Evolutionary conservation across 2,329 filamentous ascomycete genomes (phyloP).

Genomic region (Claviceps capensis): DNA sequence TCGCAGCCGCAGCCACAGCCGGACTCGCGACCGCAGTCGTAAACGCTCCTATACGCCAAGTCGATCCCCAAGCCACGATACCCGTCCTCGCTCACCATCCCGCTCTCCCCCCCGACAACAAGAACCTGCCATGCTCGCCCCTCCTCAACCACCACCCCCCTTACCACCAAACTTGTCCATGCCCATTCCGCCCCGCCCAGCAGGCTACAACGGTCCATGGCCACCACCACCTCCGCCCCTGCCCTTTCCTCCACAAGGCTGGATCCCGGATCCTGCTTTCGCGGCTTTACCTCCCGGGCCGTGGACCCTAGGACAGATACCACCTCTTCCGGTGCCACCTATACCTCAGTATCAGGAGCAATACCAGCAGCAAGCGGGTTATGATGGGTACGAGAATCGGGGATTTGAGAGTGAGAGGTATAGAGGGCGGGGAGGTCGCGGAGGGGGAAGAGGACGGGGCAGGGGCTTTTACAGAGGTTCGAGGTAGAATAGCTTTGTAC

Average conservation of each 20-base stretch:
- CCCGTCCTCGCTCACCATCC: slow-evolving; percentile 9
- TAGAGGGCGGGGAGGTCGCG: slow-evolving; percentile 15
- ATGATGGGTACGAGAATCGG: slow-evolving; percentile 11
- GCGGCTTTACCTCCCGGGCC: slow-evolving; percentile 15
- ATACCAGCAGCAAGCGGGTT: not conserved
- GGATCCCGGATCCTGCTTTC: slow-evolving; percentile 16
- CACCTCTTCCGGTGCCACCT: slow-evolving; percentile 8
- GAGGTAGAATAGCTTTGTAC: no score
- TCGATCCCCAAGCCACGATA: slow-evolving; percentile 12
- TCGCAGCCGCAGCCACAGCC: slow-evolving; percentile 11
- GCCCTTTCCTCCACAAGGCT: slow-evolving; percentile 11
- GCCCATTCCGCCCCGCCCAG: slow-evolving; percentile 20
- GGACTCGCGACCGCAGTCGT: slow-evolving; percentile 12
- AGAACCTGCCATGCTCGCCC: slow-evolving; percentile 1
- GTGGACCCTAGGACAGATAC: slow-evolving; percentile 12
- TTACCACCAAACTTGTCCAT: slow-evolving; percentile 5
- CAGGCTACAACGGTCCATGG: slow-evolving; percentile 28
- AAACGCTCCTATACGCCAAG: slow-evolving; percentile 12
- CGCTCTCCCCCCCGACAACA: slow-evolving; percentile 6
- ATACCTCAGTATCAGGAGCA: slow-evolving; percentile 3
- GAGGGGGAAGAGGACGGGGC: slow-evolving; percentile 8
- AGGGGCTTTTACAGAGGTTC: not conserved
- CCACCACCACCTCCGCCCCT: slow-evolving; percentile 21
- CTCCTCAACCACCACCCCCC: slow-evolving; percentile 12
- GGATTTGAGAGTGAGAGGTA: slow-evolving; percentile 16